These are phyloP conservation scores for Thelonectria olida DNA, from an alignment of 2,329 filamentous ascomycete species.

Conservation along the genomic window DNA sequence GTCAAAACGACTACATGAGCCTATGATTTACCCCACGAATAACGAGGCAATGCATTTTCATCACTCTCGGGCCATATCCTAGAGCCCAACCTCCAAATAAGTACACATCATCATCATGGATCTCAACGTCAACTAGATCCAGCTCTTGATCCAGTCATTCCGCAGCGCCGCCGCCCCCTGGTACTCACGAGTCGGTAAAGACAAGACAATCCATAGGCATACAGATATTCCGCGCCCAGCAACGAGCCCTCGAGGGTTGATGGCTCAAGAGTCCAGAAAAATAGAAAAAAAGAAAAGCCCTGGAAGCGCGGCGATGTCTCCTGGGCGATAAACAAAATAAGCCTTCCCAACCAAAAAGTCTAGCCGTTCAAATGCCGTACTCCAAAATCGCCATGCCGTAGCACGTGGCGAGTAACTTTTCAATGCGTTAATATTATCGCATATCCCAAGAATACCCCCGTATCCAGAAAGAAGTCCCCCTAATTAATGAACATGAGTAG, in stretches of 20 bases:
- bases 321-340: conserved; percentile 17
- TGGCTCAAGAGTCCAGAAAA: neutral
- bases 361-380: conserved; percentile 24
- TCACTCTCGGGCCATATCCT: too few species aligned
- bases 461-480: conserved; percentile 6
- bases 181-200: conserved; percentile 2
- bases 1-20: neutral
- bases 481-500: conserved; percentile 6
- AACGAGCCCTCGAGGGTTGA: neutral
- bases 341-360: conserved; percentile 14
- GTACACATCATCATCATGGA: conserved; percentile 15
- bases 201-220: conserved; percentile 1
- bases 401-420: conserved; percentile 13
- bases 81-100: conserved; percentile 3
- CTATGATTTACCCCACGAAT: neutral
- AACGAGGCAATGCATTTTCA: neutral
- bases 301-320: neutral
- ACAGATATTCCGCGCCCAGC: conserved; percentile 10
- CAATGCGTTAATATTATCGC: conserved; percentile 2
- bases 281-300: neutral
- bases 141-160: neutral
- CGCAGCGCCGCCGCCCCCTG: conserved; percentile 4
- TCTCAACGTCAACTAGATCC: neutral
- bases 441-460: conserved; percentile 12
- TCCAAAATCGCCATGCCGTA: conserved; percentile 19